Percentiles rank a stretch among this genome's conserved stretches.
Evolutionary conservation across 305 asterid genomes (phyloP).

Genomic region (Rubia tinctorum): DNA sequence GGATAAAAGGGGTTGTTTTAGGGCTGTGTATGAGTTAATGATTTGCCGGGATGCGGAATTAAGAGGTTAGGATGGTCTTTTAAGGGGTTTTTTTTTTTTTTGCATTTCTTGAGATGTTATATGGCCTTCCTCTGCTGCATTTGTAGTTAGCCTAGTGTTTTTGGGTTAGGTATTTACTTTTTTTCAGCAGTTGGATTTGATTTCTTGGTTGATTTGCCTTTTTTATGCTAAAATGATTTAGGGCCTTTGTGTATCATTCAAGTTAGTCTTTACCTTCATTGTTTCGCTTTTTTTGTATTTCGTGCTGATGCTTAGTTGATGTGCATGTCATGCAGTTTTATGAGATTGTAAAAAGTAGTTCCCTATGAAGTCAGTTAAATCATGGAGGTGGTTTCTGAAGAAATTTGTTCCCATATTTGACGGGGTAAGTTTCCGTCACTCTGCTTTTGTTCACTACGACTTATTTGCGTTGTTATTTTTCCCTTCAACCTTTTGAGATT

Average conservation of each 20-base stretch:
- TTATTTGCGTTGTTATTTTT: not conserved
- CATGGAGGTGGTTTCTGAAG: conserved; percentile 62
- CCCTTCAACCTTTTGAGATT: not conserved
- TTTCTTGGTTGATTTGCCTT: not conserved
- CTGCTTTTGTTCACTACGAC: not conserved
- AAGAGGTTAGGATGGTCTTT: not conserved
- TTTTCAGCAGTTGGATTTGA: not conserved
- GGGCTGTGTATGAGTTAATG: not conserved
- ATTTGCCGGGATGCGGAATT: not conserved
- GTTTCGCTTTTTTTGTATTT: not conserved
- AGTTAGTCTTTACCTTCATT: not conserved
- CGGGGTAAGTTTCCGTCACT: conserved; percentile 39
- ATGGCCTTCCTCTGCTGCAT: not conserved
- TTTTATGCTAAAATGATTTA: not conserved
- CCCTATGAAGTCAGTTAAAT: conserved; percentile 59
- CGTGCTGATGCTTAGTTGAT: not conserved
- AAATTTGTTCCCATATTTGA: conserved; percentile 46
- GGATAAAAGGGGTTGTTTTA: not conserved
- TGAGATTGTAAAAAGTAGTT: conserved; percentile 27
- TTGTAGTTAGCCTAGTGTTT: not conserved
- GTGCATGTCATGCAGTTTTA: conserved; percentile 36
- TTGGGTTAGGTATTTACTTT: too few species aligned
- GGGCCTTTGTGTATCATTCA: not conserved
- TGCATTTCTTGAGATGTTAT: not conserved
- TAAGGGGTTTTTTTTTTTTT: not conserved